Base-by-base conservation (phyloP, 352 stramenopile species). In the Salisapilia sapeloensis region DNA sequence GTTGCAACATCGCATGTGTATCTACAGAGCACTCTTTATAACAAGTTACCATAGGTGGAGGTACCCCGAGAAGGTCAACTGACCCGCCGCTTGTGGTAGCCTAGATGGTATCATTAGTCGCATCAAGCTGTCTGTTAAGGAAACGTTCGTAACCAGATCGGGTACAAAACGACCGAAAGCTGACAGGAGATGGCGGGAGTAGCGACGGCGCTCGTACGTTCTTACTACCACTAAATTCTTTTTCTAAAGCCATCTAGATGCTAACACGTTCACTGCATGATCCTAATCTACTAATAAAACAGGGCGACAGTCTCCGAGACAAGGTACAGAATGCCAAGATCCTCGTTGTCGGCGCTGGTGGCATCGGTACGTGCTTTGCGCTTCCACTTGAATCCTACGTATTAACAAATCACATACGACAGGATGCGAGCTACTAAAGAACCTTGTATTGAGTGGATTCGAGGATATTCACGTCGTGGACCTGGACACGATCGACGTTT, bases 401-500 rank as follows among this genome's bases (percentile, higher is more conserved):
- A 8, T 13, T 30, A 20, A 37, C 11, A 10, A 15, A 25, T 24
- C 34, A 7, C 33, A 24, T 14, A 7, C 9, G 24, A 16, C 33
- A 87, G 74, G 81, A 42, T 99, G 96, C 54, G 95, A 99, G 48
- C 56, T 99, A 30, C 63, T 99, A 15, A 99, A 99, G 65, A 98
- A 99, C 58, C 61, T 99, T 22, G 93, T 97, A 26, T 62, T 99
- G 3, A 93, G 64, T 26, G 95, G 95, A 15, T 99, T 99, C 57
- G 55, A 63, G 18, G 40, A 86, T 42, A 83, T 94, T 48, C 55
- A 84, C 28, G 48, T 97, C 7, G 94, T 99, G 39, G 96, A 99
- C 54, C 53, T 99, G 24, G 96, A 99, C 60, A 99, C 93, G 18
- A 99, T 99, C 51, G 95, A 99, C 60, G 93, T 99, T 39, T 98